Conservation (phyloP, 1,284 basidiomycete genomes). For the Rhodotorula sp. region DNA sequence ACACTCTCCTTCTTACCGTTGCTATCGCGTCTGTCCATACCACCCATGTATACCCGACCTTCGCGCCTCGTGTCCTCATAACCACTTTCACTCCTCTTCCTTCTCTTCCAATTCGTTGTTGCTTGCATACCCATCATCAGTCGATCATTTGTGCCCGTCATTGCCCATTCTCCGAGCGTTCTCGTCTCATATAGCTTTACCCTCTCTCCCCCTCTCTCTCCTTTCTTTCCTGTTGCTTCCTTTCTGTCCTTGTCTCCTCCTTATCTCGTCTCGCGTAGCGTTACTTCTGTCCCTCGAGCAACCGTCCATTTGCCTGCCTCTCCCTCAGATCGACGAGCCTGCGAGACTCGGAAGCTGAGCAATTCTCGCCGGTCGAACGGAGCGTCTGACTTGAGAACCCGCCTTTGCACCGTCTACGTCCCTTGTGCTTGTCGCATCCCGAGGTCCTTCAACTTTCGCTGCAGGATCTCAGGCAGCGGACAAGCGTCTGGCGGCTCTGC, state of each 20-base stretch:
- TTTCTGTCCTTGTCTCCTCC: too few species aligned
- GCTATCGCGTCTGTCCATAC: background rate
- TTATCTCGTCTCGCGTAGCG: background rate
- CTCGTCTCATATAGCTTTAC: background rate
- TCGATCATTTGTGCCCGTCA: background rate
- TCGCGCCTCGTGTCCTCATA: background rate
- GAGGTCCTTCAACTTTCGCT: background rate
- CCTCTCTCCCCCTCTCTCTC: too few species aligned
- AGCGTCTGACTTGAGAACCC: too few species aligned
- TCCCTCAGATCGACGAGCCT: too few species aligned
- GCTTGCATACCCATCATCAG: conserved; percentile 4
- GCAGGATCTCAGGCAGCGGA: conserved; percentile 8
- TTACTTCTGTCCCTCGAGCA: background rate
- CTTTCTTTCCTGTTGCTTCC: background rate
- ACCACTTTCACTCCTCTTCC: background rate
- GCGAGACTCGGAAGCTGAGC: too few species aligned
- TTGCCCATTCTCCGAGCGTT: background rate
- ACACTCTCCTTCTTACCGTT: background rate
- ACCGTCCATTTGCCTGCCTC: background rate
- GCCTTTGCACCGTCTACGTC: background rate
- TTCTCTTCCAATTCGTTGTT: background rate
- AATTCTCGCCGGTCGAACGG: background rate
- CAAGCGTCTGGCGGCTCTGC: conserved; percentile 6
- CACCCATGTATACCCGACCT: background rate
- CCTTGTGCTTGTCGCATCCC: background rate